A percentile compares a stretch with the other conserved stretches of the same genome.
phyloP scores from a whole-genome alignment of 2,329 filamentous ascomycete species.

The Paecilomyces variotii region DNA sequence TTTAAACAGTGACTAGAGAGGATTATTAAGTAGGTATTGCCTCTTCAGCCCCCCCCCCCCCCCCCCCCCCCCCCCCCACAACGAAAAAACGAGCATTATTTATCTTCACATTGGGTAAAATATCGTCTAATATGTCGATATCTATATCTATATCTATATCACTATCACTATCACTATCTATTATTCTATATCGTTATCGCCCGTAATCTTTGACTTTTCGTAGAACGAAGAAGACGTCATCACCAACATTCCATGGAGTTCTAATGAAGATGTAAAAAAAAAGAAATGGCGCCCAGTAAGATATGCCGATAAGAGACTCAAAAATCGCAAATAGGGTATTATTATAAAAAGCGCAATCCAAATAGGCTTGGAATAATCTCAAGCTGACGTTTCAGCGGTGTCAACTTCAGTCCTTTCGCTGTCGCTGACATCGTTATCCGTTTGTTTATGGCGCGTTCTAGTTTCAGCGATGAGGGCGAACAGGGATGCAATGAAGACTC shows the following conservation, averaged over 20 bases:
- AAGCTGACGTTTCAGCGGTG: neutral
- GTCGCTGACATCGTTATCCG: neutral
- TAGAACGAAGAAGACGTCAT: neutral
- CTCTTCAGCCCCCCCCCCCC: too few species aligned
- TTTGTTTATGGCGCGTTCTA: neutral
- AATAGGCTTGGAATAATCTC: neutral
- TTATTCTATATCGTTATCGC: neutral
- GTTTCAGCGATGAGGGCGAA: neutral
- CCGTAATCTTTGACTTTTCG: neutral
- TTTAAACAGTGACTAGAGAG: too few species aligned
- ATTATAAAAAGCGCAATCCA: neutral
- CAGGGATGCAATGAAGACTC: slow-evolving; percentile 1
- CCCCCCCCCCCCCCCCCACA: too few species aligned
- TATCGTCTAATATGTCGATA: neutral
- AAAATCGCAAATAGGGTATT: neutral
- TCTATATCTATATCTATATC: neutral
- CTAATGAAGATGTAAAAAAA: neutral
- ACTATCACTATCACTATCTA: neutral
- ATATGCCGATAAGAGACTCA: neutral
- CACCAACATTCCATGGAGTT: neutral
- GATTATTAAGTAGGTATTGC: too few species aligned
- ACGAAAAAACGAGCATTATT: neutral
- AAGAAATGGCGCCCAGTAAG: neutral
- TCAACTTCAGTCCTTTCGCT: neutral
- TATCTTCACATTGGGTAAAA: neutral